Base-by-base conservation (phyloP, 805 yeast species). In the Pichia membranifaciens region DNA sequence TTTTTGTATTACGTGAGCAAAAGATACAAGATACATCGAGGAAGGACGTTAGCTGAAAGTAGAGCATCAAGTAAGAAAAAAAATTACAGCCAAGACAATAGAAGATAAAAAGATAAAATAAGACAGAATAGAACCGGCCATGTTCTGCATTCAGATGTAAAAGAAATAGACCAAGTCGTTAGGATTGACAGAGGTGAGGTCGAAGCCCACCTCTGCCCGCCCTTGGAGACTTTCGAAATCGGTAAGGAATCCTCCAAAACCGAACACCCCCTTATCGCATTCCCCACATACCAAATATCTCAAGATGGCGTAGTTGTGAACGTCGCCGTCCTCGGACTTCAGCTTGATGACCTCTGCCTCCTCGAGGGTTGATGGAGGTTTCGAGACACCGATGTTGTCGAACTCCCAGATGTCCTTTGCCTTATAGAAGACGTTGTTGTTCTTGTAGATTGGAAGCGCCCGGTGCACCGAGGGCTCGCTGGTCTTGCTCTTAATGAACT, bases 181-280 rank as follows among this genome's bases (percentile, higher is more conserved):
- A 13, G 55, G 53, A 40, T 52, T 50, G 9, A 33, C 47, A 10
- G 44, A 20, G 2, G 32, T 21, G 17, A 47, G 23, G 20, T 46
- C 39, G 25, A 50, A 42, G n/a, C 38, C 33, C 39, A 43, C 16
- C 45, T 53, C 50, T 23, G 45, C 44, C 16, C 41, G 46, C 15
- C 43, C 18, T 18, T 41, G 29, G 12, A 45, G 17, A 3, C 51
- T 58, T 3, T 50, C 62, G 4, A 58, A 59, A 36, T 54, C 54
- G 6, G 44, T 38, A 5, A 48, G 49, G 38, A 59, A 70, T 5
- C 74, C 82, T 25, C 79, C 88, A 66, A 74, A 81, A 18, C 95
- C 95, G 17, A 85, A 56, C 0, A 91, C 91, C 0, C 95, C 95
- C 49, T 73, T 70, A 54, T 84, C 90, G 65, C 95, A 85, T 51